Evolutionary conservation across 2,329 filamentous ascomycete genomes (phyloP), one percentile per base, ranked within the genome.

Genomic region (Penicillium carneum): DNA sequence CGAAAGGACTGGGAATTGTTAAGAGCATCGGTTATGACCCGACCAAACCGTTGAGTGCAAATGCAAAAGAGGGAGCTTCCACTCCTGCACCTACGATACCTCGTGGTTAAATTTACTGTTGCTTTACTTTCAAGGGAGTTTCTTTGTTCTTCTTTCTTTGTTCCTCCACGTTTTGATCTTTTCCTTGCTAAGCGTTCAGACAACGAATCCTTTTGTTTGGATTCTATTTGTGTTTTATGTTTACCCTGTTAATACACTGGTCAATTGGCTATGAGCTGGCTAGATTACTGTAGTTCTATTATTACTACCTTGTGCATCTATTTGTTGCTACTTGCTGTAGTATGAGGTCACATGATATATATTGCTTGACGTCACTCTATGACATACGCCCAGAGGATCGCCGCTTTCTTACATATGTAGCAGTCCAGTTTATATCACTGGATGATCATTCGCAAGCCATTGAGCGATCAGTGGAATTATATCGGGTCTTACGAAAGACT

Each of bases 1-100:
- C 95, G 0, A 98, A 98, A 81, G 95, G 95, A 0, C 81, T 99
- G 0, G 95, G 95, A 0, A 97, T 99, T 64, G 92, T 99, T 51
- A 97, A 97, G 77, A 86, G 87, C 41, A 85, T 98, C 0, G 93
- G 93, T 2, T 99, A 98, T 76, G 93, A 98, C 75, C 83, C 88
- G 82, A 70, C 65, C 3, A 79, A 83, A n/a, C 83, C 83, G 7
- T 68, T 85, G 48, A 80, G 78, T 59, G 75, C 79, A 4, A 74
- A 79, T n/a, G 66, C 66, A 16, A 71, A 73, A 34, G 64, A 72
- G 3, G 59, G 68, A 69, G 41, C 38, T 31, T 61, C 14, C 2
- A 47, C 57, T 11, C 51, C 57, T 12, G 56, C 29, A 11, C 20
- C 57, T 3, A 43, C 18, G 45, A 60, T n/a, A 50, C 23, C 42